phyloP scores from a whole-genome alignment of 768 basidiomycete genomes.

The Lentinus brumalis region DNA sequence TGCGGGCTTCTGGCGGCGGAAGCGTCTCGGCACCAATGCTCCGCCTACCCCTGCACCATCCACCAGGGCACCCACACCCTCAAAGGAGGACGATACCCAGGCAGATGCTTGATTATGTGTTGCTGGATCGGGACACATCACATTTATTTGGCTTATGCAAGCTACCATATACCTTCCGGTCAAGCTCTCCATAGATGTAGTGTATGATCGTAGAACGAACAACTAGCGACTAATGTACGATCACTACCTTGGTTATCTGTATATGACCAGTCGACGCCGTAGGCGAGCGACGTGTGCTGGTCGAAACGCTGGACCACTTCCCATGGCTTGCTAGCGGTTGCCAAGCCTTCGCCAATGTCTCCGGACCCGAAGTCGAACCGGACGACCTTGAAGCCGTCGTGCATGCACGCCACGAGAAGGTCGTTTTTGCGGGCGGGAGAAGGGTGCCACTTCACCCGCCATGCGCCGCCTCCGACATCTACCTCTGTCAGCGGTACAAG shows the following conservation, averaged over 20 bases:
- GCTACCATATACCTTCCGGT: not conserved
- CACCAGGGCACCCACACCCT: constrained; percentile 3
- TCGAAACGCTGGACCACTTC: constrained; percentile 64
- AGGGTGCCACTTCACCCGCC: constrained; percentile 98
- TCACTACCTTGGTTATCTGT: constrained; percentile 31
- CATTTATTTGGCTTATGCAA: not conserved
- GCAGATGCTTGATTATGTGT: not conserved
- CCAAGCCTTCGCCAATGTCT: constrained; percentile 2
- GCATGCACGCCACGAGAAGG: constrained; percentile 95
- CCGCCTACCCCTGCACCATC: constrained; percentile 12
- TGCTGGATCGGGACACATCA: not conserved
- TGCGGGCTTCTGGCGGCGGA: constrained; percentile 51
- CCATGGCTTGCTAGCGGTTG: constrained; percentile 21
- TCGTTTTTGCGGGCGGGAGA: constrained; percentile 62
- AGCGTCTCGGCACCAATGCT: constrained; percentile 12
- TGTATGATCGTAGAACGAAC: constrained; percentile 93
- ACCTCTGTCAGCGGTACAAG: constrained; percentile 54
- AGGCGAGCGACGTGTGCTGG: constrained; percentile 80
- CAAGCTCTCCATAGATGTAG: constrained; percentile 80
- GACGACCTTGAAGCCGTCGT: constrained; percentile 91
- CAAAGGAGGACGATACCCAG: not conserved
- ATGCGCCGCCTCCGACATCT: constrained; percentile 88
- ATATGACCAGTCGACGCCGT: constrained; percentile 90
- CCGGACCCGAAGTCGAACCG: constrained; percentile 38
- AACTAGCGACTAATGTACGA: constrained; percentile 71